A percentile compares a stretch with the other conserved stretches of the same genome.
Conservation (phyloP, 2,329 filamentous ascomycete species). For the Samsoniella hepiali region DNA sequence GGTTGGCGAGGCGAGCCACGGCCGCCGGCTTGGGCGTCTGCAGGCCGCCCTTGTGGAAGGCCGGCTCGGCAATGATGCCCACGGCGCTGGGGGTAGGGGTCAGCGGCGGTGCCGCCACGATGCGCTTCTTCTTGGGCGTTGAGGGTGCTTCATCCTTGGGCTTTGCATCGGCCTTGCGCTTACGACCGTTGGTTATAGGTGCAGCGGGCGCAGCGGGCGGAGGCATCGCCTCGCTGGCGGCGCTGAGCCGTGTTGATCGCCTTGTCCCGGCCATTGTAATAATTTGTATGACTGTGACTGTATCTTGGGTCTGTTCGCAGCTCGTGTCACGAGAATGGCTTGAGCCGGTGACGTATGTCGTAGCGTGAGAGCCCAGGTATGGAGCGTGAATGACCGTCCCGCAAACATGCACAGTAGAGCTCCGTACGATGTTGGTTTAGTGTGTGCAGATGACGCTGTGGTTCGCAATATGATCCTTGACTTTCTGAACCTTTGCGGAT, state of each 20-base stretch:
- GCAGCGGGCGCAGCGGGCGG: constrained; percentile 24
- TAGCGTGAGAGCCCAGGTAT: background rate
- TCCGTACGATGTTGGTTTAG: background rate
- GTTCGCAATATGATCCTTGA: background rate
- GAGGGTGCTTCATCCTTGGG: constrained; percentile 24
- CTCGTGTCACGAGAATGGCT: background rate
- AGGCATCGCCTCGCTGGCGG: constrained; percentile 25
- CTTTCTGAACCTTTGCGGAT: background rate
- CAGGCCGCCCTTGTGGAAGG: constrained; percentile 27
- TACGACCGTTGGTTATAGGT: constrained; percentile 25
- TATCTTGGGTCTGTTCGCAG: background rate
- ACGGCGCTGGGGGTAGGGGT: constrained; percentile 48
- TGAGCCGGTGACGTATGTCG: background rate
- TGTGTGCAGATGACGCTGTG: background rate
- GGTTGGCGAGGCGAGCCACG: constrained; percentile 57
- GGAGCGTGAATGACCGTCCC: constrained; percentile 1
- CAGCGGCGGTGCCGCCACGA: constrained; percentile 33
- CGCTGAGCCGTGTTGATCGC: constrained; percentile 41
- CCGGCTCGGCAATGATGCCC: constrained; percentile 35
- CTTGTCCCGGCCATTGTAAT: constrained; percentile 34
- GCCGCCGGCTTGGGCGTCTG: constrained; percentile 40
- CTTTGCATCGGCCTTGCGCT: constrained; percentile 32
- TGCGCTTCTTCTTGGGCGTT: constrained; percentile 32
- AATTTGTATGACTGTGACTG: background rate
- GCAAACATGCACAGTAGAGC: constrained; percentile 6